Percentiles rank a stretch among this genome's conserved stretches.
These are phyloP conservation scores for Hyphopichia wangnamkhiaoensis DNA, from an alignment of 1,139 yeast species.

Conservation along the genomic window DNA sequence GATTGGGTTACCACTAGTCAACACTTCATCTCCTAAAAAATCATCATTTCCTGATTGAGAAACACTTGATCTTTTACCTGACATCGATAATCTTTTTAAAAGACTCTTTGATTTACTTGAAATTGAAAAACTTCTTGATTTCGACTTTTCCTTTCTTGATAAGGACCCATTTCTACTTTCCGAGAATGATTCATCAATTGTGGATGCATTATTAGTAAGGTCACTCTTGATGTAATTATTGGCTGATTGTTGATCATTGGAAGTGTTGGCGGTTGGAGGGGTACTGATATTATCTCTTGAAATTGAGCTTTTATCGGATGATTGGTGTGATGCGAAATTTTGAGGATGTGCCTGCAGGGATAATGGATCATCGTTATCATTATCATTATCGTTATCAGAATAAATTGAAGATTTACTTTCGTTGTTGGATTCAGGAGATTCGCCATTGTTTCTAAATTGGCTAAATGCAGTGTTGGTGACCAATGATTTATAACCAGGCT, in stretches of 20 bases:
- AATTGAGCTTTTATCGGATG: slow-evolving; percentile 18
- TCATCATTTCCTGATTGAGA: slow-evolving; percentile 12
- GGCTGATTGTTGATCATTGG: slow-evolving; percentile 12
- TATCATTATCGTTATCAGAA: slow-evolving; percentile 6
- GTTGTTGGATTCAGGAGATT: slow-evolving; percentile 1
- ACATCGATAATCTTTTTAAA: slow-evolving; percentile 36
- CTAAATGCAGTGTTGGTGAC: slow-evolving; percentile 46
- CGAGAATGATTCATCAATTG: slow-evolving; percentile 3
- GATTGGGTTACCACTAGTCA: not conserved
- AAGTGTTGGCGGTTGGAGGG: slow-evolving; percentile 27
- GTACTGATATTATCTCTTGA: slow-evolving; percentile 17
- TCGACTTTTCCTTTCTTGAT: slow-evolving; percentile 16
- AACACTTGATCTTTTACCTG: slow-evolving; percentile 19
- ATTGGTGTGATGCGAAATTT: slow-evolving; percentile 9
- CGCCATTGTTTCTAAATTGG: slow-evolving; percentile 27
- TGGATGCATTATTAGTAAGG: slow-evolving; percentile 1
- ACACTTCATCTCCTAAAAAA: slow-evolving; percentile 9
- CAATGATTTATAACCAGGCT: slow-evolving; percentile 29
- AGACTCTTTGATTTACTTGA: slow-evolving; percentile 31
- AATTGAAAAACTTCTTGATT: slow-evolving; percentile 27
- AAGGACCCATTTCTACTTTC: slow-evolving; percentile 2
- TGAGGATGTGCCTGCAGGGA: not conserved
- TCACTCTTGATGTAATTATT: not conserved
- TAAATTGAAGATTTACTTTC: slow-evolving; percentile 5
- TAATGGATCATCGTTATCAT: not conserved